Evolutionary conservation across 106 monocot species (phyloP), one percentile per base, ranked within the genome.

Genomic region (Vanilla planifolia): DNA sequence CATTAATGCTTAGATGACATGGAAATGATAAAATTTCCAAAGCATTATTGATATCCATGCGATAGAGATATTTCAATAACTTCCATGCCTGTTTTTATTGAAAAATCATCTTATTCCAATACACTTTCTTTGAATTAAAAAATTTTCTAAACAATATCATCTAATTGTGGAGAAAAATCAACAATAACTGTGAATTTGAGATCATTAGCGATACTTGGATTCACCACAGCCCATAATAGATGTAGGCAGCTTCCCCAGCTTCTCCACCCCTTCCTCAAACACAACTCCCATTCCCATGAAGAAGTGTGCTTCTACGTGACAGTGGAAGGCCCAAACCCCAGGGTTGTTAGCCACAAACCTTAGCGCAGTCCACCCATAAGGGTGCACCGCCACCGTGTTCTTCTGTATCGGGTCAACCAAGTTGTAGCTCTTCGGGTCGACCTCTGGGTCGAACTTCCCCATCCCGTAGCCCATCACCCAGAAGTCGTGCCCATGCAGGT

Each of bases 401-500:
- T 92, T 98, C 77, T 73, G 62, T 1, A 85, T 83, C 1, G 98
- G 98, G 57, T 98, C 85, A 39, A 68, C 77, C 55, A 92, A 36
- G 41, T 98, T 92, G 41, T 73, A 98, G 25, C 27, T 47, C 47
- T 46, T 47, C 6, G 75, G 68, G 6, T 83, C 73, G 5, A 45
- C 36, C 9, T 27, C 37, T 2, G 88, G 92, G 35, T 92, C 74
- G 34, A 88, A 99, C 43, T 73, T 77, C 3, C 82, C 98, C 0
- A 22, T 1, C n/a, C 98, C 92, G 33, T 82, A 83, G 0, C 85
- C 98, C 32, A 99, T 6, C 26, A 99, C 92, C 98, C 98, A 99
- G 53, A 99, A 99, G 59, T 99, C 84, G 33, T 99, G 98, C 24
- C 92, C 92, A 55, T 99, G 98, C n/a, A 99, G 65, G 51, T 99